Base-by-base conservation (phyloP, 148 eudicot genomes). In the Bassia scoparia region DNA sequence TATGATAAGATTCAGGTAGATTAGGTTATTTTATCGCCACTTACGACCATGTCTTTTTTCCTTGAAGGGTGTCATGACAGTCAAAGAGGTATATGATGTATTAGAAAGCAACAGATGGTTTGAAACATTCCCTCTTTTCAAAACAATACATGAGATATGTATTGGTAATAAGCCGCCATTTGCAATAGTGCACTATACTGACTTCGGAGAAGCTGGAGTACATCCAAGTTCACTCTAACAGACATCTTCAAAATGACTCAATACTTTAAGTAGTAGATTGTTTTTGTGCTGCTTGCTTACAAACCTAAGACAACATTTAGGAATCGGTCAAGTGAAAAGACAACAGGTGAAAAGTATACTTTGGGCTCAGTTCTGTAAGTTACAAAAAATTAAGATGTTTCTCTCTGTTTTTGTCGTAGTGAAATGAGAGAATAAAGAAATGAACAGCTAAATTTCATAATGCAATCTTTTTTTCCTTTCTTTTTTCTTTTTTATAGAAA, bases 121-220 rank as follows among this genome's bases (percentile, higher is more conserved):
- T 69, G 97, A 90, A 61, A 74, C 79, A 50, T 95, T 95, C 79
- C 99, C 99, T 0, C 86, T 91, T 16, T 95, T 95, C 83, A 81
- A 86, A 53, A 89, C 92, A 17, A 90, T 95, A 56, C 97, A 95
- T 65, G 94, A 95, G 92, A 95, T 95, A 83, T 89, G 96, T 81
- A 77, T 34, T 11, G 96, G 99, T 20, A 77, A 60, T 33, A 85
- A 79, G 75, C 97, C 96, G 34, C 94, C 88, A 20, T 68, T 90
- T 17, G 90, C 96, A 73, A 90, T 95, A 60, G 93, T 92, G 20
- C 85, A 84, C 72, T 84, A 87, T 77, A 85, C 82, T 48, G 80
- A 82, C 78, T 80, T 67, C 70, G 37, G 50, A 17, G 49, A 70
- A 31, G 73, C 74, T n/a, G n/a, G n/a, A 33, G 76, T 69, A 16